Conservation (phyloP, 495 filamentous ascomycete species). For the Trichoderma parareesei region DNA sequence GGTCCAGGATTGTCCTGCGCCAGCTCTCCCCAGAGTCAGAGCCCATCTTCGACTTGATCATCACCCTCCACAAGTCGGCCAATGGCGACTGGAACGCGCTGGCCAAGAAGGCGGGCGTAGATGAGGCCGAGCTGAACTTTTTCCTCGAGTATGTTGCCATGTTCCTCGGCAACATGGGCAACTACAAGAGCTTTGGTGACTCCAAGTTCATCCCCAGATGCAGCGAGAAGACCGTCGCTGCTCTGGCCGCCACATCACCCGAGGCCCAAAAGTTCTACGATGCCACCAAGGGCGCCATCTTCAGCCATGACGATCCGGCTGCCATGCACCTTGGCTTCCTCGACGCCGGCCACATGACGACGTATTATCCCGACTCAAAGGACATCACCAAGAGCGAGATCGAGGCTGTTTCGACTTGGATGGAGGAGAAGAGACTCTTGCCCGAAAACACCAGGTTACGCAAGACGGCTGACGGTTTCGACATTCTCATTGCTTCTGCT, state of each 20-base stretch:
- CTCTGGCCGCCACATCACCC: conserved; percentile 57
- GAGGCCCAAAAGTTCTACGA: conserved; percentile 56
- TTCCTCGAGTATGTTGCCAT: conserved; percentile 85
- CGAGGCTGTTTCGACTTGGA: conserved; percentile 57
- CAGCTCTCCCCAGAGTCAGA: conserved; percentile 90
- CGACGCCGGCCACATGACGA: conserved; percentile 73
- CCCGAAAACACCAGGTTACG: conserved; percentile 83
- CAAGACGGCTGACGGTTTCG: conserved; percentile 66
- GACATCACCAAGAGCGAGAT: conserved; percentile 84
- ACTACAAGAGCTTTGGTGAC: conserved; percentile 96
- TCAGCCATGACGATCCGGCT: conserved; percentile 54
- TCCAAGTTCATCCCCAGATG: conserved; percentile 87
- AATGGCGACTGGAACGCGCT: conserved; percentile 73
- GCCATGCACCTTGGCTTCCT: conserved; percentile 83
- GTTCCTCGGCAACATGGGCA: conserved; percentile 85
- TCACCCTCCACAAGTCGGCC: conserved; percentile 64
- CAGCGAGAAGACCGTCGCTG: conserved; percentile 53
- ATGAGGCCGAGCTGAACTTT: conserved; percentile 56
- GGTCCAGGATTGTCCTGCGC: conserved; percentile 75
- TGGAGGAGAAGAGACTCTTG: conserved; percentile 60
- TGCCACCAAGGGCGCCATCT: conserved; percentile 65
- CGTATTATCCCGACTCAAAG: conserved; percentile 86
- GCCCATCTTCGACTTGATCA: conserved; percentile 82
- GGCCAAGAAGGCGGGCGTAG: conserved; percentile 59
- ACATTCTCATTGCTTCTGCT: conserved; percentile 78